Conservation (phyloP, 371 early-diverging fungal species). For the Circinella minor region DNA sequence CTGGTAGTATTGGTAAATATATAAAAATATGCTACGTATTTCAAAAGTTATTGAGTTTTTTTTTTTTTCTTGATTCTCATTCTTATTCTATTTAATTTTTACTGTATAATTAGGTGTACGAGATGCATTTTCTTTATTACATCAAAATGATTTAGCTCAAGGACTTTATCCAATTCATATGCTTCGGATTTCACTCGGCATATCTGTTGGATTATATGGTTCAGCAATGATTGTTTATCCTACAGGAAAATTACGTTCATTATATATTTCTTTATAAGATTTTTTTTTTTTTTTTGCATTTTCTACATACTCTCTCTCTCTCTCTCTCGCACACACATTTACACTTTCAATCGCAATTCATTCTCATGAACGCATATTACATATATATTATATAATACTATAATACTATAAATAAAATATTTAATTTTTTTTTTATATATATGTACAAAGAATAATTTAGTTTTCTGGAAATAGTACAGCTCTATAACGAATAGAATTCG, state of each 20-base stretch:
- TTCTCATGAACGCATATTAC: too few species aligned
- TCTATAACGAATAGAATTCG: conserved; percentile 35
- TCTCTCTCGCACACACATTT: too few species aligned
- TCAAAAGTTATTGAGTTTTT: too few species aligned
- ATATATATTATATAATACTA: too few species aligned
- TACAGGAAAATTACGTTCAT: conserved; percentile 40
- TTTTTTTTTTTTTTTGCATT: conserved; percentile 4
- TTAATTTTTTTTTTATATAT: too few species aligned
- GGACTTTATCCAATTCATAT: conserved; percentile 44
- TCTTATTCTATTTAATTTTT: conserved; percentile 6
- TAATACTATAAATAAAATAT: too few species aligned
- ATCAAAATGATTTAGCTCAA: conserved; percentile 35
- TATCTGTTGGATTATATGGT: conserved; percentile 51
- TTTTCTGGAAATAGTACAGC: conserved; percentile 32
- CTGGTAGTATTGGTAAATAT: conserved; percentile 52
- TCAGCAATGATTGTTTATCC: conserved; percentile 53
- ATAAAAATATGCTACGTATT: too few species aligned
- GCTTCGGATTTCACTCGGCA: conserved; percentile 43
- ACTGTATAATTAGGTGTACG: conserved; percentile 32
- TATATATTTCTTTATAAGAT: conserved; percentile 47
- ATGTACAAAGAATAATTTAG: not conserved
- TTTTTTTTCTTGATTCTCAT: not conserved
- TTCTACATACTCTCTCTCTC: too few species aligned
- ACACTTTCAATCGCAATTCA: too few species aligned
- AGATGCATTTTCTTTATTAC: conserved; percentile 46